These are phyloP conservation scores for Nevesoporus exiguus DNA, from an alignment of 768 basidiomycete genomes.

Conservation along the genomic window DNA sequence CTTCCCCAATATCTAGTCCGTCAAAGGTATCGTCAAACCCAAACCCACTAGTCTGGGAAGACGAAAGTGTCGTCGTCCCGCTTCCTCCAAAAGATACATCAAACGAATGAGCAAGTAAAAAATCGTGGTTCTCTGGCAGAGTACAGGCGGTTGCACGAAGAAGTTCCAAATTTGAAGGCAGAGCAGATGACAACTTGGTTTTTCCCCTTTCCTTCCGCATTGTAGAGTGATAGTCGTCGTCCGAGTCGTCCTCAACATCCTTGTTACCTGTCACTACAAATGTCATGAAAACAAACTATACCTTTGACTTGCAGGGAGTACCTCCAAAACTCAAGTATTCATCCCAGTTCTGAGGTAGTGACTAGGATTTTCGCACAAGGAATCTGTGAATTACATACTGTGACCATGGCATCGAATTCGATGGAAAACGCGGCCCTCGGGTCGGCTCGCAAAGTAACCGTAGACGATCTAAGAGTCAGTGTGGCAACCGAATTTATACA, in stretches of 20 bases:
- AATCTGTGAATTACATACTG: constrained; percentile 38
- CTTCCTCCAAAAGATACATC: constrained; percentile 53
- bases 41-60: constrained; percentile 53
- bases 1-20: constrained; percentile 54
- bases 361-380: not conserved
- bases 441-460: constrained; percentile 53
- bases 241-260: constrained; percentile 34
- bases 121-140: constrained; percentile 67
- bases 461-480: constrained; percentile 39
- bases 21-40: constrained; percentile 55
- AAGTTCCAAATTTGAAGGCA: constrained; percentile 37
- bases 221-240: constrained; percentile 51
- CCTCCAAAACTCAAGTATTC: constrained; percentile 52
- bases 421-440: constrained; percentile 46
- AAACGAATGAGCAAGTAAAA: constrained; percentile 63
- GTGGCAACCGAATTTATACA: not conserved
- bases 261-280: constrained; percentile 5
- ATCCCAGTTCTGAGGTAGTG: constrained; percentile 53
- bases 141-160: constrained; percentile 56
- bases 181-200: constrained; percentile 21
- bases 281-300: not conserved
- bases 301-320: constrained; percentile 18
- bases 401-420: constrained; percentile 65
- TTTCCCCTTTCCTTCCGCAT: constrained; percentile 27
- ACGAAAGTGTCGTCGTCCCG: constrained; percentile 39